These are phyloP conservation scores for Rubroboletus satanas DNA, from an alignment of 768 basidiomycete species.

Conservation along the genomic window DNA sequence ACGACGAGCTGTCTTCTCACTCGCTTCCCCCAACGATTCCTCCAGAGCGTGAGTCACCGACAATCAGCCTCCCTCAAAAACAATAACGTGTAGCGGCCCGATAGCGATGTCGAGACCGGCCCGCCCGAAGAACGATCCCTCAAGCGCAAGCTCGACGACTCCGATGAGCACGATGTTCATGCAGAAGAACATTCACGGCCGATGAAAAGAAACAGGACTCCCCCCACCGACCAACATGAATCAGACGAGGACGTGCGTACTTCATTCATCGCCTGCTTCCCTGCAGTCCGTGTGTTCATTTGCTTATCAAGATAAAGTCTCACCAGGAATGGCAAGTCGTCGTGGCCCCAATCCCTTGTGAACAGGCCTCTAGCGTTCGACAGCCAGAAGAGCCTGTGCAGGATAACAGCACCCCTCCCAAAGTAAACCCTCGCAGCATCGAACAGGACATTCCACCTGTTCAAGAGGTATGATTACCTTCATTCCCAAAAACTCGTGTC, in stretches of 20 bases:
- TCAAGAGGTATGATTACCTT: slow-evolving; percentile 14
- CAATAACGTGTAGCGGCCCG: slow-evolving; percentile 27
- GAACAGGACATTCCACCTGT: slow-evolving; percentile 3
- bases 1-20: slow-evolving; percentile 33
- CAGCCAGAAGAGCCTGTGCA: slow-evolving; percentile 9
- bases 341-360: slow-evolving; percentile 30
- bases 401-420: slow-evolving; percentile 6
- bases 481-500: background rate
- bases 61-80: slow-evolving; percentile 27
- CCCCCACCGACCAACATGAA: slow-evolving; percentile 32
- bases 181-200: slow-evolving; percentile 27
- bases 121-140: slow-evolving; percentile 28
- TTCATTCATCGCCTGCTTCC: background rate
- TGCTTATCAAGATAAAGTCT: slow-evolving; percentile 22
- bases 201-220: slow-evolving; percentile 40
- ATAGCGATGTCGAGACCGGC: slow-evolving; percentile 32
- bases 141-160: slow-evolving; percentile 30
- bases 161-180: slow-evolving; percentile 27
- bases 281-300: slow-evolving; percentile 3
- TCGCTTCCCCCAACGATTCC: slow-evolving; percentile 16
- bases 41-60: slow-evolving; percentile 31
- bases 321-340: slow-evolving; percentile 32
- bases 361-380: slow-evolving; percentile 14
- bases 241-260: slow-evolving; percentile 29
- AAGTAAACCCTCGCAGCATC: background rate